Conservation (phyloP, 2,329 filamentous ascomycete species). For the Polychaeton citri region DNA sequence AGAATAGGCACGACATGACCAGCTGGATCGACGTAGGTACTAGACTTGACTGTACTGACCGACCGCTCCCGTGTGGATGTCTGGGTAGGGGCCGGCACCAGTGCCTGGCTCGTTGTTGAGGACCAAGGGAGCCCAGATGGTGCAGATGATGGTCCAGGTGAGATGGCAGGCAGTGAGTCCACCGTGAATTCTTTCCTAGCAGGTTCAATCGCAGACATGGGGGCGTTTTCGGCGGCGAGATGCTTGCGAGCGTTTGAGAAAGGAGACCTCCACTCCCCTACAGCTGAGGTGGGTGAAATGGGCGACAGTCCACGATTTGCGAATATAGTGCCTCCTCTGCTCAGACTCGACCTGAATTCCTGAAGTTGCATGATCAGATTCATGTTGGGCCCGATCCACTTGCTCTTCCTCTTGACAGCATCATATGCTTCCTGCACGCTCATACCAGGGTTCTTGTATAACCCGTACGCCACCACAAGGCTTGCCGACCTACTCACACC, state of each 20-base stretch:
- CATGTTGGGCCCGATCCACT: conserved; percentile 88
- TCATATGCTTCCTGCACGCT: conserved; percentile 76
- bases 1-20: conserved; percentile 21
- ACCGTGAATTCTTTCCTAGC: conserved; percentile 2
- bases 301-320: conserved; percentile 19
- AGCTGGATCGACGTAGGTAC: conserved; percentile 32
- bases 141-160: conserved; percentile 52
- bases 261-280: conserved; percentile 19
- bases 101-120: no score
- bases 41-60: conserved; percentile 14
- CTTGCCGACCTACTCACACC: conserved; percentile 76
- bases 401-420: conserved; percentile 64
- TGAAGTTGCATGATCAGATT: conserved; percentile 80
- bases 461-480: conserved; percentile 72
- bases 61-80: background rate
- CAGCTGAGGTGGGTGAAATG: conserved; percentile 19
- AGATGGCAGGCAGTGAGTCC: conserved; percentile 19
- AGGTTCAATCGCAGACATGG: conserved; percentile 10
- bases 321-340: conserved; percentile 20
- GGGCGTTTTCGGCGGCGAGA: conserved; percentile 4
- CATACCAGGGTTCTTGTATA: conserved; percentile 64
- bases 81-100: conserved; percentile 35
- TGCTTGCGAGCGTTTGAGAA: conserved; percentile 9
- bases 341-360: conserved; percentile 49
- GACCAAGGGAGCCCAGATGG: conserved; percentile 52